Evolutionary conservation across 1,284 basidiomycete genomes (phyloP), one percentile per base, ranked within the genome.

Genomic region (Pyrrhoderma lamaoense): DNA sequence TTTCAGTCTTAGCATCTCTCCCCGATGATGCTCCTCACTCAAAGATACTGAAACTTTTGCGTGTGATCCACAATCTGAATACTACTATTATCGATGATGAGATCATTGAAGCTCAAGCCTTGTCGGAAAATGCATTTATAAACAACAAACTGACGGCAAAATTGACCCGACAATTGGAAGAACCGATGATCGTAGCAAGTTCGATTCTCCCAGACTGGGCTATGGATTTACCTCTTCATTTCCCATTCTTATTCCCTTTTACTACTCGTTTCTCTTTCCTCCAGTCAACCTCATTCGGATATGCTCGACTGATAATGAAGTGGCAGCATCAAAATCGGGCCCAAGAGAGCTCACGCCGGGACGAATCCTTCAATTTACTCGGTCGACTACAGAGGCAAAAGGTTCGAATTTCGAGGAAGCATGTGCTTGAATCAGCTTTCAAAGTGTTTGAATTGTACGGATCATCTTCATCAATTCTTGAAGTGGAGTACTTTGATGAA

Each of bases 141-240:
- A 99, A 99, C 67, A 97, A 97, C 72, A 98, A 99, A 70, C 73
- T 99, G 42, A 94, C 93, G 0, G 96, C 96, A 19, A 99, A 99
- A 68, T 77, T 99, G 35, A 94, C 93, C n/a, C 80, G 96, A 37
- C 96, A 99, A 65, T 68, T 99, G 35, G 95, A 99, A 61, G 96
- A 99, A 66, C 92, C 93, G 0, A 96, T 99, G 91, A 95, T 99
- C 57, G 89, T 99, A 37, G 96, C 95, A 0, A 95, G 94, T 60
- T 89, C 89, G 38, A 98, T 94, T 67, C 72, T 99, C 9, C 96
- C 96, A 1, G 92, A 93, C 58, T 99, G 96, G 96, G 91, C 94
- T 1, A 72, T 90, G 37, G 93, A 97, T 65, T 77, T 99, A 8
- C 93, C 95, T 1, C 87, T 89, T 60, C 83, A 91, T 60, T 97